A percentile compares a stretch with the other conserved stretches of the same genome.
These are phyloP conservation scores for Vanilla planifolia DNA, from an alignment of 106 monocot species.

Conservation along the genomic window DNA sequence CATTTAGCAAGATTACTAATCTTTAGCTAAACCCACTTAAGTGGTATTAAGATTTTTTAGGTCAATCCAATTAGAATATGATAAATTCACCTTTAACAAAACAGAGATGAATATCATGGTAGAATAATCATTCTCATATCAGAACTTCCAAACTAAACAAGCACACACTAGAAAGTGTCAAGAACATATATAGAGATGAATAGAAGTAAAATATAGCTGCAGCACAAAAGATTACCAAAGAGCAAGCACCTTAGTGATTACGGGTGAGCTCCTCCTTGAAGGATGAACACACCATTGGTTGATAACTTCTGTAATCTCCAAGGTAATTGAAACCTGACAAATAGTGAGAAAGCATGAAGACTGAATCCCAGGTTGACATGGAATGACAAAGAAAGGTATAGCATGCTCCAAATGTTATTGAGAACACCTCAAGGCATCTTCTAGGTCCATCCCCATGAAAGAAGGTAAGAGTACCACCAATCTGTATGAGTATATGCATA, in stretches of 20 bases:
- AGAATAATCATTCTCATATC: background rate
- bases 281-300: slow-evolving; percentile 67
- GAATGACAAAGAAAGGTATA: background rate
- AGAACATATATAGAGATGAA: background rate
- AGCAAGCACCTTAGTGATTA: slow-evolving; percentile 81
- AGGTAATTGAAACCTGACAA: slow-evolving; percentile 68
- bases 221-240: background rate
- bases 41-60: too few relatives aligned
- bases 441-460: slow-evolving; percentile 74
- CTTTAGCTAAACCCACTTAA: too few relatives aligned
- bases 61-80: background rate
- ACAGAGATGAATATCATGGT: background rate
- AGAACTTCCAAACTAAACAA: background rate
- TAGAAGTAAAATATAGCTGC: too few relatives aligned
- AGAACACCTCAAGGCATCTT: slow-evolving; percentile 88
- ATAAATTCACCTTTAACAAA: background rate
- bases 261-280: slow-evolving; percentile 70
- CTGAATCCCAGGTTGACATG: background rate
- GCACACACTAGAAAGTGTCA: background rate
- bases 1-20: too few relatives aligned
- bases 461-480: slow-evolving; percentile 92
- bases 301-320: slow-evolving; percentile 87
- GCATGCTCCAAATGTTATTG: background rate
- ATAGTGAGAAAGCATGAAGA: background rate
- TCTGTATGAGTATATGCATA: slow-evolving; percentile 36